phyloP scores from a whole-genome alignment of 1,284 basidiomycete species.

The Pterula multifida region DNA sequence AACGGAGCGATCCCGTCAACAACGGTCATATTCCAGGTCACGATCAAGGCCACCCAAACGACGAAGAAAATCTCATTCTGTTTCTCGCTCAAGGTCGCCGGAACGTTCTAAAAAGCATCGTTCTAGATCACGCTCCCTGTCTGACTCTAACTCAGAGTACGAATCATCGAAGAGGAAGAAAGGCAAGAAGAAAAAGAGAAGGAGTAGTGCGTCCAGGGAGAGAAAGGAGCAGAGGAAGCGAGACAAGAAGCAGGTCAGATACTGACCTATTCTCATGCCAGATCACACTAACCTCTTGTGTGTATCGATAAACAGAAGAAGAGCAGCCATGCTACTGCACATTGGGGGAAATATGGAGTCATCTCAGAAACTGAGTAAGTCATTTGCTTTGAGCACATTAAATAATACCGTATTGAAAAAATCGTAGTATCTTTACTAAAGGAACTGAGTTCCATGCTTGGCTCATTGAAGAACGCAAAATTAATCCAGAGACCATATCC shows the following conservation, averaged over 20 bases:
- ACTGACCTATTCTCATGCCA: background rate
- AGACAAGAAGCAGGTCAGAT: constrained; percentile 24
- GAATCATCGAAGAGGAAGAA: constrained; percentile 19
- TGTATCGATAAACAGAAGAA: constrained; percentile 49
- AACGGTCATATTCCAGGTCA: background rate
- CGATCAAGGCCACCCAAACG: background rate
- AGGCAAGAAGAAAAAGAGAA: constrained; percentile 26
- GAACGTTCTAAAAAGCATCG: constrained; percentile 10
- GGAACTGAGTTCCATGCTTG: constrained; percentile 78
- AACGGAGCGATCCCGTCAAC: background rate
- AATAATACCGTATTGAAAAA: background rate
- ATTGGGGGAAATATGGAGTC: constrained; percentile 85
- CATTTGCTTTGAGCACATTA: background rate
- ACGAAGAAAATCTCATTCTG: background rate
- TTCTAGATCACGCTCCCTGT: background rate
- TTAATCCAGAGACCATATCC: constrained; percentile 77
- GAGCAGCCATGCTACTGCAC: constrained; percentile 43
- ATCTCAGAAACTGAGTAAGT: constrained; percentile 76
- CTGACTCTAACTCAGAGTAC: constrained; percentile 9
- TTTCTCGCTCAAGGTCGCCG: background rate
- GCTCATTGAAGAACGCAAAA: constrained; percentile 80
- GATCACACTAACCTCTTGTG: constrained; percentile 4
- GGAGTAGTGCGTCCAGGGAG: constrained; percentile 50
- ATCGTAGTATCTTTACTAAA: constrained; percentile 60
- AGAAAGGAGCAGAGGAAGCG: constrained; percentile 58